Conservation (phyloP, 176 grass and related monocot genomes). For the Miscanthus lutarioriparius region DNA sequence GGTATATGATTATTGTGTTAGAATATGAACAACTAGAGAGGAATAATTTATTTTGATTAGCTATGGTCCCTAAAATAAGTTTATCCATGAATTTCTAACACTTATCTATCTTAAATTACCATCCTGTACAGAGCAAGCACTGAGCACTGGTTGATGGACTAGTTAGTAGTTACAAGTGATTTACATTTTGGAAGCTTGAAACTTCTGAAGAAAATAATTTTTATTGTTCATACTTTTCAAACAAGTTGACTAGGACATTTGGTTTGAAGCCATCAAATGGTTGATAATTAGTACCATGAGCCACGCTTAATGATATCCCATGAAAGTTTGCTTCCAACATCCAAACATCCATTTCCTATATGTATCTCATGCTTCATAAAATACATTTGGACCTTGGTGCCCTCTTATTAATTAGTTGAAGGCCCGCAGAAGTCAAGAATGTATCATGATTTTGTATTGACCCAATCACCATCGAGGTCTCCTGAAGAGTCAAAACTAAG, state of each 20-base stretch:
- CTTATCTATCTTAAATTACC: neutral
- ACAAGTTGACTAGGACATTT: neutral
- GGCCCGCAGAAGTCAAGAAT: constrained; percentile 20
- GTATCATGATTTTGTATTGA: constrained; percentile 13
- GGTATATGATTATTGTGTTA: too few species aligned
- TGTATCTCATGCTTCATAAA: constrained; percentile 16
- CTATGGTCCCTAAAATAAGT: too few species aligned
- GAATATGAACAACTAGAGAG: too few species aligned
- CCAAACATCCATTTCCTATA: neutral
- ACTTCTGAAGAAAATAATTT: neutral
- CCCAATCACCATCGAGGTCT: constrained; percentile 30
- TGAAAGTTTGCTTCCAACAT: neutral
- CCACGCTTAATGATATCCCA: neutral
- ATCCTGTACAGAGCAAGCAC: fast-evolving
- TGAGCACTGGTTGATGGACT: neutral
- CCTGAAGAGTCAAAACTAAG: neutral
- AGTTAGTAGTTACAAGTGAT: neutral
- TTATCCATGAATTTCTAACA: neutral
- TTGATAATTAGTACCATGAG: constrained; percentile 8
- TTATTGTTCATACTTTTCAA: neutral
- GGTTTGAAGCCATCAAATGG: neutral
- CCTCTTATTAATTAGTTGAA: neutral
- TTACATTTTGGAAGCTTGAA: neutral
- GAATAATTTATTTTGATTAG: too few species aligned
- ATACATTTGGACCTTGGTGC: neutral